Evolutionary conservation across 2,329 filamentous ascomycete species (phyloP).

Genomic region (Spiromastix sp.): DNA sequence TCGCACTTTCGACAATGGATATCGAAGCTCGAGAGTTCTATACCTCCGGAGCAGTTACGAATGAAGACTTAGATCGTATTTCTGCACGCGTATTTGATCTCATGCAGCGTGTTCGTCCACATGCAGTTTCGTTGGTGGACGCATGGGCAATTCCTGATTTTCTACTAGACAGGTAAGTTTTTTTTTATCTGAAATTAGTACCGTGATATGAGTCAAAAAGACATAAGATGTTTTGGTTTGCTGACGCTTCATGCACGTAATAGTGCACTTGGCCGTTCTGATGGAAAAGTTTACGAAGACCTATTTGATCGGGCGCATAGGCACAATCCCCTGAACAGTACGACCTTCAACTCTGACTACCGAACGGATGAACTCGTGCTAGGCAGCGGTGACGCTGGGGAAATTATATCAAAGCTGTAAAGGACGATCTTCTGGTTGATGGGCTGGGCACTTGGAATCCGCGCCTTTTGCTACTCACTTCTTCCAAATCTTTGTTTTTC

Average conservation of each 20-base stretch:
- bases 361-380: slow-evolving; percentile 40
- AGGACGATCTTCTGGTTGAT: too few species aligned
- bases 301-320: slow-evolving; percentile 42
- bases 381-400: slow-evolving; percentile 30
- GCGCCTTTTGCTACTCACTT: too few species aligned
- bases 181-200: too few species aligned
- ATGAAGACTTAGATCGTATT: slow-evolving; percentile 31
- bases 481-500: too few species aligned
- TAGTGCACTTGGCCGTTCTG: slow-evolving; percentile 40
- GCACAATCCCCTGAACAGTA: slow-evolving; percentile 40
- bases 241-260: neutral
- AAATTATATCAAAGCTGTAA: slow-evolving; percentile 13
- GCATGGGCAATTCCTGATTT: slow-evolving; percentile 45
- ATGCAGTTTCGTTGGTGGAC: slow-evolving; percentile 43
- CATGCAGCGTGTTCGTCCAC: slow-evolving; percentile 39
- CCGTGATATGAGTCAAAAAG: too few species aligned
- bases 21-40: slow-evolving; percentile 35
- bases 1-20: slow-evolving; percentile 37
- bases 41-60: slow-evolving; percentile 32
- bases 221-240: too few species aligned
- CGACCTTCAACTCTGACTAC: slow-evolving; percentile 42
- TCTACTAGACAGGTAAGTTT: slow-evolving; percentile 32
- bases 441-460: too few species aligned
- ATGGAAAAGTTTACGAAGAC: slow-evolving; percentile 45
- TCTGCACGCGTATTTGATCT: slow-evolving; percentile 33